phyloP scores from a whole-genome alignment of 805 yeast genomes.

The Wickerhamiella occidentalis region DNA sequence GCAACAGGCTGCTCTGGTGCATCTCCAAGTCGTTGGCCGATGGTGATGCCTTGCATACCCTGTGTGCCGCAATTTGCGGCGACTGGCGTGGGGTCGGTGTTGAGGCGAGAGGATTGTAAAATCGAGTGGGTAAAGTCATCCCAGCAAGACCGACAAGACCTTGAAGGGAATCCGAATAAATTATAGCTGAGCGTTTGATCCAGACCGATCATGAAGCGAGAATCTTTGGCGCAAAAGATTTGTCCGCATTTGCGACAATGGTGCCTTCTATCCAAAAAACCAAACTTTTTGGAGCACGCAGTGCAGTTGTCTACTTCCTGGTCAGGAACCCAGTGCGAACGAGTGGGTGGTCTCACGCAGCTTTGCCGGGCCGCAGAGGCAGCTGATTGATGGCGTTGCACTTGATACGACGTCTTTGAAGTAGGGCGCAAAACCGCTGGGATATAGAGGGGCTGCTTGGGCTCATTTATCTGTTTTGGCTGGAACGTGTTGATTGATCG shows the following conservation, averaged over 20 bases:
- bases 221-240: constrained; percentile 60
- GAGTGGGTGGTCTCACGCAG: constrained; percentile 24
- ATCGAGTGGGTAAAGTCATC: constrained; percentile 44
- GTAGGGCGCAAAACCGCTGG: constrained; percentile 74
- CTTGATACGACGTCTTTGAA: constrained; percentile 23
- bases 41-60: constrained; percentile 13
- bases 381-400: constrained; percentile 17
- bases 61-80: constrained; percentile 5
- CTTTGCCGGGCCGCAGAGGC: constrained; percentile 18
- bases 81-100: constrained; percentile 13
- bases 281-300: constrained; percentile 55
- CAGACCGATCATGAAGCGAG: constrained; percentile 43
- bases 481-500: constrained; percentile 13
- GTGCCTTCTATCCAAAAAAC: constrained; percentile 67
- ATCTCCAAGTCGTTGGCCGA: constrained; percentile 16
- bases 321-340: constrained; percentile 47
- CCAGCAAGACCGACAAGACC: constrained; percentile 60
- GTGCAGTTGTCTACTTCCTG: constrained; percentile 50
- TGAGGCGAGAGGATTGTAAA: constrained; percentile 25
- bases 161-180: constrained; percentile 51
- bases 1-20: constrained; percentile 22
- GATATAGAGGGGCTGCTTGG: constrained; percentile 73
- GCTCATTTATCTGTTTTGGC: constrained; percentile 60
- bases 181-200: constrained; percentile 41
- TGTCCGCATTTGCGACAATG: constrained; percentile 83